phyloP scores from a whole-genome alignment of 148 eudicot species.

The Euryodendron excelsum region DNA sequence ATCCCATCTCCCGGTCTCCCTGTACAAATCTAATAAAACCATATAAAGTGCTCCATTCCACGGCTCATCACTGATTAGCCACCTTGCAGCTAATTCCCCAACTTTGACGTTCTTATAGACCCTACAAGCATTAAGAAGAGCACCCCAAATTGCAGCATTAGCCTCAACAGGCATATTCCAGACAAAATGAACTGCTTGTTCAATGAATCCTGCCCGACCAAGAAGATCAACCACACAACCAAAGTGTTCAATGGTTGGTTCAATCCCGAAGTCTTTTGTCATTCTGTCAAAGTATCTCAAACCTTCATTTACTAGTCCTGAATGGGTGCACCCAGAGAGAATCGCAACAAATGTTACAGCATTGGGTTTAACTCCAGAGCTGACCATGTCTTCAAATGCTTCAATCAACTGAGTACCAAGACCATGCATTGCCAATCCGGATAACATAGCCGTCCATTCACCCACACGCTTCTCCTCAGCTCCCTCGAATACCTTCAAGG shows the following conservation, averaged over 20 bases:
- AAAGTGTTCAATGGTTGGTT: not conserved
- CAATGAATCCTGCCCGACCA: constrained; percentile 8
- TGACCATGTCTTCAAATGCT: constrained; percentile 11
- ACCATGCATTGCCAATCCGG: constrained; percentile 11
- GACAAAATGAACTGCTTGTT: not conserved
- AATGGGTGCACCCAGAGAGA: constrained; percentile 4
- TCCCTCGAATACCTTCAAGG: not conserved
- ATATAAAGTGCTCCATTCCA: constrained; percentile 12
- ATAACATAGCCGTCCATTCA: constrained; percentile 16
- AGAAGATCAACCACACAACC: constrained; percentile 15
- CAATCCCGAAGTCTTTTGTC: constrained; percentile 3
- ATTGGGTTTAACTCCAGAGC: constrained; percentile 12
- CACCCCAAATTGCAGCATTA: constrained; percentile 13
- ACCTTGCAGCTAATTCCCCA: constrained; percentile 9
- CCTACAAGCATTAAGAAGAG: constrained; percentile 9
- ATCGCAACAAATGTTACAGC: constrained; percentile 11
- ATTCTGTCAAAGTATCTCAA: constrained; percentile 5
- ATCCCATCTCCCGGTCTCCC: constrained; percentile 10
- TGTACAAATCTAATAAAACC: constrained; percentile 6
- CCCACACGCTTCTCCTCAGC: constrained; percentile 11
- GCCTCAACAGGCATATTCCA: constrained; percentile 5
- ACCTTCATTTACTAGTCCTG: constrained; percentile 8
- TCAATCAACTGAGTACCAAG: constrained; percentile 1
- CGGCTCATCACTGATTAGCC: constrained; percentile 9
- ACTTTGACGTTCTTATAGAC: constrained; percentile 4